Evolutionary conservation across 345 rosid species (phyloP), one percentile per base, ranked within the genome.

Genomic region (Psidium guajava): DNA sequence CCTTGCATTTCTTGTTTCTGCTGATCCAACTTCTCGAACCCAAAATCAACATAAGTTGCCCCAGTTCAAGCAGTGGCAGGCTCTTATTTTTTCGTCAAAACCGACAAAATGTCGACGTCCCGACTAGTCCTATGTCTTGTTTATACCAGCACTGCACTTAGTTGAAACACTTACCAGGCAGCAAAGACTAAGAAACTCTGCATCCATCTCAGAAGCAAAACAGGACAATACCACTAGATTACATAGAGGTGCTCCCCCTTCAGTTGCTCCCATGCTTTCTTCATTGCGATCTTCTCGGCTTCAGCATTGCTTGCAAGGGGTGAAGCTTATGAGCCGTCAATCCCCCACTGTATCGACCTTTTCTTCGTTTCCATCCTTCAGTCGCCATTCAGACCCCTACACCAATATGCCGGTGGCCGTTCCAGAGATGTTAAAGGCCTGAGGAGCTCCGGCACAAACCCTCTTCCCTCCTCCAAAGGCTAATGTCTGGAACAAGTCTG

Each of bases 381-480:
- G 89, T 42, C 90, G 89, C 98, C 95, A 95, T 83, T 93, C 92
- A 47, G 93, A 97, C 87, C 93, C 98, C 88, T 95, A 96, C 8
- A 93, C 95, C 81, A 93, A 87, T 86, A 96, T 91, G n/a, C 95
- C 97, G 36, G 95, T 92, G 2, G 42, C 42, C 42, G 42, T 40
- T 40, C 42, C 42, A 40, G 42, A 40, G 89, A 90, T 56, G 95
- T 87, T 56, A 92, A 64, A 88, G 4, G 98, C 98, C 88, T 94
- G 94, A 32, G 93, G 95, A 50, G 95, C 89, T 51, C 97, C 98
- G 6, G 98, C 96, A 50, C 99, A 95, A 9, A 85, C 90, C 87
- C 95, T 92, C 88, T 91, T 97, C 57, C 98, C 98, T 0, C 94
- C 93, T 82, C 99, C 99, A 47, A 97, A 97, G 0, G 98, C 99